Percentiles rank a stretch among this genome's conserved stretches.
phyloP scores from a whole-genome alignment of 805 yeast genomes.

The Lipomyces mesembrius region DNA sequence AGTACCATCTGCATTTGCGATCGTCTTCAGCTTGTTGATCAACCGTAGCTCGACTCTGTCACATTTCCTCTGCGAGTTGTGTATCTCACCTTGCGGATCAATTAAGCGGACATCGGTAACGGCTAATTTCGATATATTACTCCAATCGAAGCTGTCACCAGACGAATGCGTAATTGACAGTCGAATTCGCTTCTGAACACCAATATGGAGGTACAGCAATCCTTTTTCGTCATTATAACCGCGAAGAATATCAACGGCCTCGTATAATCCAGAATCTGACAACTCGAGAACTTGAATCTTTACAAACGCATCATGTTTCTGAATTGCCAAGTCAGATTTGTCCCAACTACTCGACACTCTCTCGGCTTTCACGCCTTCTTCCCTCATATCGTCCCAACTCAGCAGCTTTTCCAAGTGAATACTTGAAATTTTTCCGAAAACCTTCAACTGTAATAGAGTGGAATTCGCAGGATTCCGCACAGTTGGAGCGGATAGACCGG shows the following conservation, averaged over 20 bases:
- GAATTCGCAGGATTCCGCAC: constrained; percentile 6
- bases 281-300: constrained; percentile 31
- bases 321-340: neutral
- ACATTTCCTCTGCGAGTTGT: constrained; percentile 14
- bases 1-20: constrained; percentile 38
- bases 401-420: constrained; percentile 37
- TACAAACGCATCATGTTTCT: constrained; percentile 33
- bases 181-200: constrained; percentile 34
- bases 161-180: constrained; percentile 33
- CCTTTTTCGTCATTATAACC: constrained; percentile 27
- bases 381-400: constrained; percentile 41
- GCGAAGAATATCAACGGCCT: constrained; percentile 28
- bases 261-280: constrained; percentile 31
- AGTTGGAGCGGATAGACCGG: neutral
- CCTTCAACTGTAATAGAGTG: constrained; percentile 21
- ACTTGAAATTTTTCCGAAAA: constrained; percentile 31
- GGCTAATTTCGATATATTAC: constrained; percentile 22
- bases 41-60: constrained; percentile 29
- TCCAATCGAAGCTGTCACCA: constrained; percentile 35
- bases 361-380: neutral
- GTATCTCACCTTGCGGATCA: constrained; percentile 9
- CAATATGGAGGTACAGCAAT: constrained; percentile 22
- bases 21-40: constrained; percentile 26
- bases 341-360: neutral
- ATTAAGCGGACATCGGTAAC: constrained; percentile 21